Conservation (phyloP, 1,284 basidiomycete species). For the Pholiota adiposa region DNA sequence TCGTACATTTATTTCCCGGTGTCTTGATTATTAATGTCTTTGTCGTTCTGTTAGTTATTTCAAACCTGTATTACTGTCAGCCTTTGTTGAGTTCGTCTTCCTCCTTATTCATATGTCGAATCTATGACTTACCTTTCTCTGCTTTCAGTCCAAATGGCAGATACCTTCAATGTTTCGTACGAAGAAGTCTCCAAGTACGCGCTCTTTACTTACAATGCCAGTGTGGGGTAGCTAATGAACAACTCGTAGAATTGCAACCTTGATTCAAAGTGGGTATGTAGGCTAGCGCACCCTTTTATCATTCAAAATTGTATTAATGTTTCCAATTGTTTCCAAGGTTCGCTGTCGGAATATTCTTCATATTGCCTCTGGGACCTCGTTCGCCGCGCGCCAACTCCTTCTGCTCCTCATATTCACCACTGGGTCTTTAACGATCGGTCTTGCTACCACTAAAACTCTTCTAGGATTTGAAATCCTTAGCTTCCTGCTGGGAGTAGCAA, state of each 20-base stretch:
- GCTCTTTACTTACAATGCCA: background rate
- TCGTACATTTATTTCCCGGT: background rate
- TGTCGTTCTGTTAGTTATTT: conserved; percentile 53
- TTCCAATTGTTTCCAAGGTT: conserved; percentile 40
- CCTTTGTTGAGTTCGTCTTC: conserved; percentile 58
- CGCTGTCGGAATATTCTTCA: conserved; percentile 57
- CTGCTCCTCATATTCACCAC: conserved; percentile 50
- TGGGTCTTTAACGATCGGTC: conserved; percentile 53
- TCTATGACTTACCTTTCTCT: too few relatives aligned
- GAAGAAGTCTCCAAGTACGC: conserved; percentile 52
- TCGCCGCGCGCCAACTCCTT: conserved; percentile 55
- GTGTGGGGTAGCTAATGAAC: background rate
- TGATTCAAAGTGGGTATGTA: conserved; percentile 48
- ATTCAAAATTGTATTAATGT: background rate
- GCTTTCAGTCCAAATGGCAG: conserved; percentile 50
- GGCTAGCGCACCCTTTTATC: too few relatives aligned
- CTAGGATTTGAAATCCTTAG: conserved; percentile 54
- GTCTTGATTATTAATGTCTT: too few relatives aligned
- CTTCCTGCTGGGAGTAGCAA: conserved; percentile 56
- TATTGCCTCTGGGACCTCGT: conserved; percentile 70
- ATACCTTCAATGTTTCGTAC: conserved; percentile 58
- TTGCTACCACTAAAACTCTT: conserved; percentile 50
- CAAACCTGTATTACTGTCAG: conserved; percentile 73
- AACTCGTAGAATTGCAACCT: conserved; percentile 44
- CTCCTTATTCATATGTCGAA: background rate